These are phyloP conservation scores for Bacterosira constricta DNA, from an alignment of 108 stramenopile genomes.

Conservation along the genomic window DNA sequence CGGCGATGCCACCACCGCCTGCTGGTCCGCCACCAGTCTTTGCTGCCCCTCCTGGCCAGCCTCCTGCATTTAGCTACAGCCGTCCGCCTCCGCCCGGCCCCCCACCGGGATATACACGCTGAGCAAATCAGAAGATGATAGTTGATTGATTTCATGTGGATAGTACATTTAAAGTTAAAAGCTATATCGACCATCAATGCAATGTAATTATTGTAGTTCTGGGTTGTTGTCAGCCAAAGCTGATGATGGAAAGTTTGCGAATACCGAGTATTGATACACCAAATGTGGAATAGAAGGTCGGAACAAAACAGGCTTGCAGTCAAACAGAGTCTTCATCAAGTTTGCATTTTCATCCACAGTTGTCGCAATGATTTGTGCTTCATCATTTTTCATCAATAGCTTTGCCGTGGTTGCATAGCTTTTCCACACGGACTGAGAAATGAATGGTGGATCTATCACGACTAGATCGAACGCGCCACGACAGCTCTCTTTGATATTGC, in stretches of 20 bases:
- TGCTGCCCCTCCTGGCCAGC: constrained; percentile 38
- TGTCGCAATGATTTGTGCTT: constrained; percentile 43
- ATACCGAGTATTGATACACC: constrained; percentile 58
- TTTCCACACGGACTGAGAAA: constrained; percentile 77
- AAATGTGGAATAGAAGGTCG: constrained; percentile 55
- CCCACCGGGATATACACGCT: neutral
- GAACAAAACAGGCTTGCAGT: constrained; percentile 33
- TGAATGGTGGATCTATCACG: constrained; percentile 86
- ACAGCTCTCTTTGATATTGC: constrained; percentile 33
- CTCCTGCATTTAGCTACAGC: constrained; percentile 25
- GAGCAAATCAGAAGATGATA: neutral
- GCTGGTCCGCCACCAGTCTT: constrained; percentile 44
- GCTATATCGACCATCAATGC: no score
- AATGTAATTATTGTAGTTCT: constrained; percentile 24
- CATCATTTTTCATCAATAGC: constrained; percentile 29
- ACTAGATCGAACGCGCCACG: constrained; percentile 63
- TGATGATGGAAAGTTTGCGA: constrained; percentile 43
- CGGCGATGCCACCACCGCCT: constrained; percentile 34
- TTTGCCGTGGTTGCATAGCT: constrained; percentile 59
- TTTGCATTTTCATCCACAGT: constrained; percentile 48
- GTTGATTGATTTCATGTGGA: no score
- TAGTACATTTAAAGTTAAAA: no score
- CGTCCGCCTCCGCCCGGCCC: constrained; percentile 2
- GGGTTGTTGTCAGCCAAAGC: constrained; percentile 15
- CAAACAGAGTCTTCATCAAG: constrained; percentile 49